Evolutionary conservation across 2,329 filamentous ascomycete species (phyloP), one percentile per base, ranked within the genome.

Genomic region (Ophiosphaerella korrae): DNA sequence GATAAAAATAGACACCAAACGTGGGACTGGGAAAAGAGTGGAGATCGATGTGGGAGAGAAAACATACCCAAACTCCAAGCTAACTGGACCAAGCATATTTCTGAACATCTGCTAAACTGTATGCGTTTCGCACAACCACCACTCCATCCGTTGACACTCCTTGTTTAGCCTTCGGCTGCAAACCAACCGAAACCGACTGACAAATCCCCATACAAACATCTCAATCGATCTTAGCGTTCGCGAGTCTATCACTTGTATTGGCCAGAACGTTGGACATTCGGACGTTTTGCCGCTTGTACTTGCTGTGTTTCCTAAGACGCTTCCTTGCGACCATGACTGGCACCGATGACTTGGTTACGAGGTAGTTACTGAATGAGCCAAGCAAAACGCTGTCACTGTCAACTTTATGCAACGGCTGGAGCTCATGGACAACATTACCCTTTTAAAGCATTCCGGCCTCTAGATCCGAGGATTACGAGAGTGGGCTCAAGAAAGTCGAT

Each of bases 271-370:
- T 96, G 56, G 90, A 87, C 58, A 94, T 84, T 52, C 86, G 85
- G 53, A 90, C 78, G 37, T 86, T 84, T 14, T 85, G 82, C 53
- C 84, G 84, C 74, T 88, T 89, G 72, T 88, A 89, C 71, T 93
- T 92, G 71, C 85, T 87, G 76, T 95, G 89, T 74, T 96, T 96
- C 42, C 89, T 83, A 37, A 97, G 80, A 50, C 90, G 88, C 79
- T 96, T 97, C 52, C 94, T 82, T 7, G 94, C 94, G 32, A 97
- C 94, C 94, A 99, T 99, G 53, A 99, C 94, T 0, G 94, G 94
- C 13, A 96, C 92, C 2, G 90, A 96, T 57, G 91, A 96, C 77
- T 97, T 97, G 33, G 92, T 96, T 29, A 99, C 92, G 7, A 99
- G 82, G 68, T 99, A 99, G 71, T 97, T 97, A 53, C 90, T 96